Evolutionary conservation across 306 rosid species (phyloP).

Genomic region (Ochetophila trinervis): DNA sequence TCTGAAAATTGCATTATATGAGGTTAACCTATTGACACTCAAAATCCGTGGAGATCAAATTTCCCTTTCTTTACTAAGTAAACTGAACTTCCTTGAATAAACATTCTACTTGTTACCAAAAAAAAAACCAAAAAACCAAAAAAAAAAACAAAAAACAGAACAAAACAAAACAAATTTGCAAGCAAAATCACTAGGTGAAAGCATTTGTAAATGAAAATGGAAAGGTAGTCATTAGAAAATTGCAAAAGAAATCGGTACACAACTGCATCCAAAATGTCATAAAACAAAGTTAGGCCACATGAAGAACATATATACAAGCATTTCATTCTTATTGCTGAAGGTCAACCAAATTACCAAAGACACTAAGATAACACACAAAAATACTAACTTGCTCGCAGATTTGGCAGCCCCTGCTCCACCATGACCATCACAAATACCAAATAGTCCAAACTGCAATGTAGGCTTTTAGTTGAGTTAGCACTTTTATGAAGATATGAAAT

Average conservation of each 20-base stretch:
- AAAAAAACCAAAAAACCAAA: not conserved
- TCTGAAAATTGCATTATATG: not conserved
- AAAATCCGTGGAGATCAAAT: not conserved
- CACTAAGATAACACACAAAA: constrained; percentile 27
- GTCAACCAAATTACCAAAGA: not conserved
- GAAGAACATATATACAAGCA: not conserved
- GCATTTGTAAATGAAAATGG: not conserved
- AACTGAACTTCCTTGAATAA: not conserved
- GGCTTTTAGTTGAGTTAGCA: constrained; percentile 32
- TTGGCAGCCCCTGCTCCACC: constrained; percentile 90
- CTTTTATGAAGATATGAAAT: constrained; percentile 24
- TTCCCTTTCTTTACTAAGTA: not conserved
- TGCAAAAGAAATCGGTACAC: not conserved
- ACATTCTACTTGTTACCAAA: not conserved
- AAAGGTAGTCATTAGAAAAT: not conserved
- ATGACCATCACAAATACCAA: constrained; percentile 93
- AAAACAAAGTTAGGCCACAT: not conserved
- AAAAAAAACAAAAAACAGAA: too few species aligned
- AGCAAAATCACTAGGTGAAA: not conserved
- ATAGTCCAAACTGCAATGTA: constrained; percentile 84
- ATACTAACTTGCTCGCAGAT: constrained; percentile 92
- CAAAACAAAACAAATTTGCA: too few species aligned
- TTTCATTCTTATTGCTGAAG: not conserved
- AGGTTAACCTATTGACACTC: not conserved
- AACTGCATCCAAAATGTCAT: not conserved